A percentile compares a stretch with the other conserved stretches of the same genome.
Evolutionary conservation across 2,329 filamentous ascomycete species (phyloP).

Genomic region (Trichoderma cornu-damae): DNA sequence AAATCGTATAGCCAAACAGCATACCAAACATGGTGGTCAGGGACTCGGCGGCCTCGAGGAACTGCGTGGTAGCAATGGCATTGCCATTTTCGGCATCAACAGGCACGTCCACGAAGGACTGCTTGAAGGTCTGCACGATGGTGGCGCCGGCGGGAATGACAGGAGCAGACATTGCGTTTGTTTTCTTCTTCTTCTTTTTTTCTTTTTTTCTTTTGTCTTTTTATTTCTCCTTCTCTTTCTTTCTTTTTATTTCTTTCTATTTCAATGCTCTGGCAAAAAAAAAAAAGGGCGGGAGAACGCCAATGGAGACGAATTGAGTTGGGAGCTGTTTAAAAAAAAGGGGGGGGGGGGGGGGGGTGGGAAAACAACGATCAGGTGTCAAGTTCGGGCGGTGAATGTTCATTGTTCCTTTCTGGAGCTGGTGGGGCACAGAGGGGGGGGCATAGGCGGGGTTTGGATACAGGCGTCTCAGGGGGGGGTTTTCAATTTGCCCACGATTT

Average conservation of each 20-base stretch:
- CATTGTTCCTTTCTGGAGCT: slow-evolving; percentile 6
- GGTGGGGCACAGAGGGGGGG: slow-evolving; percentile 12
- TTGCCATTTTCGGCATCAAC: slow-evolving; percentile 68
- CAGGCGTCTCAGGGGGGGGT: neutral
- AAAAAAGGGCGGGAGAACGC: neutral
- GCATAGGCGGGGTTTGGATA: slow-evolving; percentile 12
- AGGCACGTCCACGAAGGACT: slow-evolving; percentile 78
- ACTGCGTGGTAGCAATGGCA: slow-evolving; percentile 76
- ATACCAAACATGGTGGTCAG: slow-evolving; percentile 81
- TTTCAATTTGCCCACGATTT: neutral
- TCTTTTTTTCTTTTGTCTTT: neutral
- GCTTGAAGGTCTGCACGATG: slow-evolving; percentile 79
- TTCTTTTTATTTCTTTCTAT: neutral
- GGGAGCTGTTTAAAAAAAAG: neutral
- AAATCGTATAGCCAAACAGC: too few species aligned
- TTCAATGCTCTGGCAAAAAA: neutral
- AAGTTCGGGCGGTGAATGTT: slow-evolving; percentile 16
- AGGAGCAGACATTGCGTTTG: slow-evolving; percentile 44
- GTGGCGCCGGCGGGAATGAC: slow-evolving; percentile 61
- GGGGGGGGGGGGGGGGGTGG: neutral
- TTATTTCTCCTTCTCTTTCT: neutral
- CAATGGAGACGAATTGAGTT: slow-evolving; percentile 1
- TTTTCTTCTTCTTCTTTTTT: neutral
- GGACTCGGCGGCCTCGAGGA: slow-evolving; percentile 85
- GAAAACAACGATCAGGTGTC: neutral